These are phyloP conservation scores for Tuber aestivum DNA, from an alignment of 495 filamentous ascomycete species.

Conservation along the genomic window DNA sequence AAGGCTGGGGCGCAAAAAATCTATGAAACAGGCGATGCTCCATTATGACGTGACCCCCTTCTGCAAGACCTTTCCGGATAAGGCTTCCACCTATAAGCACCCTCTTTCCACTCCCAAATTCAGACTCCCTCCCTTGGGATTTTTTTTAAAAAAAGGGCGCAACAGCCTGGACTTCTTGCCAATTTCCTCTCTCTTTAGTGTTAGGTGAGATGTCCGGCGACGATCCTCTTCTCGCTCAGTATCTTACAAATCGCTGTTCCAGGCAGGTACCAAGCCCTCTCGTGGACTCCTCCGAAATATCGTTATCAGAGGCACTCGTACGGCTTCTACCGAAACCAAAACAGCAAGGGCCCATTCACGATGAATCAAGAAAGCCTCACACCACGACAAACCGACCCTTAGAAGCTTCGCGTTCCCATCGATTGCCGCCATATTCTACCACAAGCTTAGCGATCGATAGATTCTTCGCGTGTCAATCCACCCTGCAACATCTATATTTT, in stretches of 20 bases:
- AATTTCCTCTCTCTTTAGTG: neutral
- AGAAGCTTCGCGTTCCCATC: neutral
- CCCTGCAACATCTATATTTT: slow-evolving; percentile 7
- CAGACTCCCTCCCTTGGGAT: neutral
- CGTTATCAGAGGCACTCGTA: slow-evolving; percentile 3
- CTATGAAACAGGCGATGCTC: neutral
- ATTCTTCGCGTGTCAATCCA: slow-evolving; percentile 11
- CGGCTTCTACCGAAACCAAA: slow-evolving; percentile 7
- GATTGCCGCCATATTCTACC: slow-evolving; percentile 13
- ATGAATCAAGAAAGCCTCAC: slow-evolving; percentile 11
- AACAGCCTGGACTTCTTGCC: neutral
- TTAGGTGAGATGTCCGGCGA: slow-evolving; percentile 5
- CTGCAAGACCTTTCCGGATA: neutral
- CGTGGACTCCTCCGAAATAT: slow-evolving; percentile 15
- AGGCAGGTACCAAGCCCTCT: neutral
- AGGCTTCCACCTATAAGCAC: slow-evolving; percentile 4
- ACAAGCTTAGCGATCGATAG: slow-evolving; percentile 17
- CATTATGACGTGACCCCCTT: slow-evolving; percentile 1
- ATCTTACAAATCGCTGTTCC: slow-evolving; percentile 1
- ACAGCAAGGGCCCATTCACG: neutral
- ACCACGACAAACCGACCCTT: neutral
- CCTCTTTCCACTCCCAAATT: neutral
- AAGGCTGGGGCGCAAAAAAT: neutral
- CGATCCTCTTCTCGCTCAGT: slow-evolving; percentile 1
- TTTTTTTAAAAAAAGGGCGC: neutral